A percentile compares a stretch with the other conserved stretches of the same genome.
These are phyloP conservation scores for Candida dajiaensis DNA, from an alignment of 805 yeast species.

Conservation along the genomic window DNA sequence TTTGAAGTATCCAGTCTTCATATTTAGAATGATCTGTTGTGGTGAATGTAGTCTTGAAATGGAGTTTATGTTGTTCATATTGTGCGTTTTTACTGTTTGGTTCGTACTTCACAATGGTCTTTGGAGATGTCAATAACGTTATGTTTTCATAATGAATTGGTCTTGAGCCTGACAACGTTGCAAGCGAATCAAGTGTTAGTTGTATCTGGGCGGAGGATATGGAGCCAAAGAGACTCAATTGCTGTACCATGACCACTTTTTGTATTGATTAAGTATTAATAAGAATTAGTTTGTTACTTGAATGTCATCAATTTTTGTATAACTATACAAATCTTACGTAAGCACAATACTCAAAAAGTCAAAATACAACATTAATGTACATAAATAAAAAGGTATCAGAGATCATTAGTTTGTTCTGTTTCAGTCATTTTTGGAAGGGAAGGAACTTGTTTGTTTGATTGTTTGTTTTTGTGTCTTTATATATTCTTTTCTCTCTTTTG, in stretches of 20 bases:
- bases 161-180: constrained; percentile 19
- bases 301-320: background rate
- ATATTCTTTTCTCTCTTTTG: no score
- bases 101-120: constrained; percentile 22
- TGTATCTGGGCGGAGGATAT: constrained; percentile 12
- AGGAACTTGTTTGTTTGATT: no score
- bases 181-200: constrained; percentile 15
- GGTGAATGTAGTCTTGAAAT: constrained; percentile 12
- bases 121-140: constrained; percentile 18
- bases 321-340: background rate
- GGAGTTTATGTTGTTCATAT: constrained; percentile 21
- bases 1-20: constrained; percentile 54
- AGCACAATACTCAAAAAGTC: background rate
- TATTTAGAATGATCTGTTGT: constrained; percentile 4
- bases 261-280: no score
- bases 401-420: background rate
- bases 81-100: constrained; percentile 23
- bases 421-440: no score
- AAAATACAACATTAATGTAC: background rate
- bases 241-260: constrained; percentile 28
- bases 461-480: no score
- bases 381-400: background rate
- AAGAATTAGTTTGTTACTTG: no score
- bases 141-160: constrained; percentile 8
- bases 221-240: constrained; percentile 19